phyloP scores from a whole-genome alignment of 2,329 filamentous ascomycete genomes.

The Cytospora paraplurivora region DNA sequence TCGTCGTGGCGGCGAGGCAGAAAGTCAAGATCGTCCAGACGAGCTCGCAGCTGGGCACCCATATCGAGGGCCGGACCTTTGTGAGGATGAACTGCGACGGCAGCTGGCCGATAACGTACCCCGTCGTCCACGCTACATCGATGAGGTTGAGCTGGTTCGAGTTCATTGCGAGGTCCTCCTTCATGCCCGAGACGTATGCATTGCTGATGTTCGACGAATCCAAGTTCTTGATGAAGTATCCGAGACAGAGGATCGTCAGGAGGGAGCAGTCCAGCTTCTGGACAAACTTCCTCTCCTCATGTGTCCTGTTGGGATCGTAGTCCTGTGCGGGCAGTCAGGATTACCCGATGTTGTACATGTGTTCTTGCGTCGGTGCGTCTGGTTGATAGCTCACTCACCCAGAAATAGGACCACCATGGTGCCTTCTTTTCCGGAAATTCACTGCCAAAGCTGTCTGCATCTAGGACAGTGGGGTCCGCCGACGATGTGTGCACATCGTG shows the following conservation, averaged over 20 bases:
- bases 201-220: constrained; percentile 40
- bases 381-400: constrained; percentile 9
- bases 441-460: not conserved
- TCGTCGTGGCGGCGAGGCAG: constrained; percentile 41
- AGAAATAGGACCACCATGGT: constrained; percentile 29
- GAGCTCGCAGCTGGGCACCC: constrained; percentile 44
- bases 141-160: constrained; percentile 58
- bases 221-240: constrained; percentile 45
- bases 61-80: constrained; percentile 46
- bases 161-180: constrained; percentile 55
- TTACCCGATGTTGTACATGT: no score
- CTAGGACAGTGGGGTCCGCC: constrained; percentile 5
- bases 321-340: constrained; percentile 13
- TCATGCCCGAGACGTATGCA: constrained; percentile 46
- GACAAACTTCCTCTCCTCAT: constrained; percentile 38
- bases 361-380: no score
- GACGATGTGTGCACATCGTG: constrained; percentile 15
- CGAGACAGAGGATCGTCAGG: constrained; percentile 40
- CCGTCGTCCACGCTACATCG: constrained; percentile 58
- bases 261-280: constrained; percentile 41
- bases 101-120: constrained; percentile 56
- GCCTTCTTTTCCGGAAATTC: not conserved
- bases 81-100: constrained; percentile 45
- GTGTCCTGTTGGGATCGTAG: constrained; percentile 33
- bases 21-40: constrained; percentile 41